phyloP scores from a whole-genome alignment of 2,329 filamentous ascomycete species.

The Aspergillus ochraceus region DNA sequence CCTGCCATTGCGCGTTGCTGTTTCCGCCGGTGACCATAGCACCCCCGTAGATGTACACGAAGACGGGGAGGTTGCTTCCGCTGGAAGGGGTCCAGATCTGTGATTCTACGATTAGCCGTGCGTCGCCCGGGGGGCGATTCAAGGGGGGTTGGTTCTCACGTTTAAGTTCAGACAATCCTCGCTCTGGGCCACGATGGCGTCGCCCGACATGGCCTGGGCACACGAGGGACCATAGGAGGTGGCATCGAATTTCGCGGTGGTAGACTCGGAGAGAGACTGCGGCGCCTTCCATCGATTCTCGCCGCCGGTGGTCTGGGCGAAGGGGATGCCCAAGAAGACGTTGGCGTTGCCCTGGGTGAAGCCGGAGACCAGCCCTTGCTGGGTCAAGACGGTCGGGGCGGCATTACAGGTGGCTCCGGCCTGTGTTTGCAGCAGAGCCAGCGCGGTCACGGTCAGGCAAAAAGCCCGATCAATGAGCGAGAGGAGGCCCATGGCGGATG shows the following conservation, averaged over 20 bases:
- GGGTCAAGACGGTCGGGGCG: slow-evolving; percentile 14
- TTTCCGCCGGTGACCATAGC: slow-evolving; percentile 56
- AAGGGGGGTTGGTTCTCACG: neutral
- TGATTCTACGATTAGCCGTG: neutral
- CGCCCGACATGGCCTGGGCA: slow-evolving; percentile 24
- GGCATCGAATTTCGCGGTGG: slow-evolving; percentile 15
- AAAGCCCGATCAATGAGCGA: slow-evolving; percentile 5
- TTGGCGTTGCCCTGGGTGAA: slow-evolving; percentile 26
- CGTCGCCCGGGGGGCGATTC: neutral
- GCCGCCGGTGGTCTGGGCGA: slow-evolving; percentile 20
- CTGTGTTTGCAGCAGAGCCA: slow-evolving; percentile 4
- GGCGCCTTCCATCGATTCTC: slow-evolving; percentile 25
- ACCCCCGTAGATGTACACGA: slow-evolving; percentile 60
- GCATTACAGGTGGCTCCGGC: slow-evolving; percentile 9
- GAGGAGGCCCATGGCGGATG: slow-evolving; percentile 14
- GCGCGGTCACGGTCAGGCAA: slow-evolving; percentile 14
- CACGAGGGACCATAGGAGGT: slow-evolving; percentile 21
- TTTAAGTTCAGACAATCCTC: slow-evolving; percentile 24
- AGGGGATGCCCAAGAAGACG: slow-evolving; percentile 25
- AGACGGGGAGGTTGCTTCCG: slow-evolving; percentile 17
- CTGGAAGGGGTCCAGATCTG: slow-evolving; percentile 19
- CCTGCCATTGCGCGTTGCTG: slow-evolving; percentile 26
- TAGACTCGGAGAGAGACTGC: slow-evolving; percentile 9
- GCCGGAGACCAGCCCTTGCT: slow-evolving; percentile 23
- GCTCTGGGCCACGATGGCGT: slow-evolving; percentile 20